phyloP scores from a whole-genome alignment of 805 yeast species.

The Starmerella apis region DNA sequence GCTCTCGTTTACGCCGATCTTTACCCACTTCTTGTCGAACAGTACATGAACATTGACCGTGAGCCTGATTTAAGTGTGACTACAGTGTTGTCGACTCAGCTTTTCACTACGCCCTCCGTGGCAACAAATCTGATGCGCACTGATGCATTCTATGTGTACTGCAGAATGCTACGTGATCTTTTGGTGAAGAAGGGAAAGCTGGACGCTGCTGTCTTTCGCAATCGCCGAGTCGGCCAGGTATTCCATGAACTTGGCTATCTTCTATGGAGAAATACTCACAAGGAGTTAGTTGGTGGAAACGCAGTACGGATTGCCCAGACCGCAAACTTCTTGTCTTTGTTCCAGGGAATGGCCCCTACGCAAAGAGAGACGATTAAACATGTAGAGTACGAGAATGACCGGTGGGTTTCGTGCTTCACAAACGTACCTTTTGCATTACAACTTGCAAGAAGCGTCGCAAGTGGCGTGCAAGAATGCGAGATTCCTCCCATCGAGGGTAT shows the following conservation, averaged over 20 bases:
- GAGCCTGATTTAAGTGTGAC: conserved; percentile 79
- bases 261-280: conserved; percentile 55
- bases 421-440: conserved; percentile 58
- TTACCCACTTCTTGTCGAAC: conserved; percentile 63
- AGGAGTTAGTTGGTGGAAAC: conserved; percentile 38
- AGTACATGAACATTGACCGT: conserved; percentile 63
- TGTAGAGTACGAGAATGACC: conserved; percentile 82
- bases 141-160: conserved; percentile 53
- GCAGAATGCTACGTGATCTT: conserved; percentile 54
- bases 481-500: not conserved
- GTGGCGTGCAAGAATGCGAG: conserved; percentile 24
- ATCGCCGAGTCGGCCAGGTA: conserved; percentile 66
- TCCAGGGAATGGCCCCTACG: conserved; percentile 69
- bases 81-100: conserved; percentile 66
- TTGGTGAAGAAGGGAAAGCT: conserved; percentile 44
- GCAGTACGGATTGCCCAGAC: conserved; percentile 45
- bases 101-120: conserved; percentile 81
- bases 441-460: conserved; percentile 32
- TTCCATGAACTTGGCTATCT: conserved; percentile 72
- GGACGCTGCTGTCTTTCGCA: conserved; percentile 44
- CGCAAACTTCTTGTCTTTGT: conserved; percentile 53
- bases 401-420: conserved; percentile 63
- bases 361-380: conserved; percentile 68
- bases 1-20: conserved; percentile 75
- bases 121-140: conserved; percentile 51